These are phyloP conservation scores for Trypanosoma congolense DNA, from an alignment of 208 protist species.

Conservation along the genomic window DNA sequence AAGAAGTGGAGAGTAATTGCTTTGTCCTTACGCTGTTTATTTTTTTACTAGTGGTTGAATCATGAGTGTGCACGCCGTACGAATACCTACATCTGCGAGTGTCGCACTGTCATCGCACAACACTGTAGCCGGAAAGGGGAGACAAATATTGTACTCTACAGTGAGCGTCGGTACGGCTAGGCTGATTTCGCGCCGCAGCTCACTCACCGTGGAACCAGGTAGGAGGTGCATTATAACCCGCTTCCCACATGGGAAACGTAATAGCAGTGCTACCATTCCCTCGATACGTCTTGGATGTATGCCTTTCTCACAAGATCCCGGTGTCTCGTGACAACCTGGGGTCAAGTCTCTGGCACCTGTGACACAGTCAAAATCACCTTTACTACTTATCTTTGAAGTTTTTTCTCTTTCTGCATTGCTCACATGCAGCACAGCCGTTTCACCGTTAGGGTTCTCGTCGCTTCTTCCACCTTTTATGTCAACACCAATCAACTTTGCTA, in stretches of 20 bases:
- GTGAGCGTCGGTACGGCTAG: conserved; percentile 46
- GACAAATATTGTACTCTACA: conserved; percentile 61
- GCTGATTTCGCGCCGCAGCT: conserved; percentile 57
- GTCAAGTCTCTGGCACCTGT: no score
- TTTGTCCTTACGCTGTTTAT: no score
- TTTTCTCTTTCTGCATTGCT: conserved; percentile 34
- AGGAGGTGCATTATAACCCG: conserved; percentile 50
- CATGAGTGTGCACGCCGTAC: conserved; percentile 62
- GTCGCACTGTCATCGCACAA: conserved; percentile 63
- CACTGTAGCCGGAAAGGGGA: conserved; percentile 55
- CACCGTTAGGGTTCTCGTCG: background rate
- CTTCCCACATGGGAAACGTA: conserved; percentile 67
- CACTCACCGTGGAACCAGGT: conserved; percentile 49
- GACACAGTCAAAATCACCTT: background rate
- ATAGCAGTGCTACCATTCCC: conserved; percentile 46
- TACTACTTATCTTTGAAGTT: background rate
- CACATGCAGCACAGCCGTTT: conserved; percentile 38
- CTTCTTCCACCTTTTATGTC: background rate
- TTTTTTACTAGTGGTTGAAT: conserved; percentile 17
- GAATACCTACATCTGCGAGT: conserved; percentile 47
- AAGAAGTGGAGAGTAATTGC: no score
- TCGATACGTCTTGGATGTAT: conserved; percentile 9
- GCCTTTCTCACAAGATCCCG: background rate
- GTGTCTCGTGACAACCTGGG: background rate
- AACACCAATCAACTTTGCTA: conserved; percentile 46